Evolutionary conservation across 306 rosid species (phyloP).

Genomic region (Sphenostylis stenocarpa): DNA sequence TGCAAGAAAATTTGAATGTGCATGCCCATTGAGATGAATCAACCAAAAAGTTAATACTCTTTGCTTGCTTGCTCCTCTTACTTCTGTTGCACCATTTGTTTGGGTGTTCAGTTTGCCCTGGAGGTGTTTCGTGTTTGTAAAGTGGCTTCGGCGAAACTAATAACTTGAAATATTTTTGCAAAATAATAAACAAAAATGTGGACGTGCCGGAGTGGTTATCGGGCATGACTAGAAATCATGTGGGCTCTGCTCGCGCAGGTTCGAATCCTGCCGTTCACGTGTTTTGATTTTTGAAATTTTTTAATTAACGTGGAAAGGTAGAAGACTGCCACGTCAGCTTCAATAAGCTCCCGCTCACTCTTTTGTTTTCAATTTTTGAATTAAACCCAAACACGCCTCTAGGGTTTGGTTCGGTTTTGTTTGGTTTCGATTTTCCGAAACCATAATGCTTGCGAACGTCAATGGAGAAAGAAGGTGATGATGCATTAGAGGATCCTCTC

Average conservation of each 20-base stretch:
- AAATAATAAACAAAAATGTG: background rate
- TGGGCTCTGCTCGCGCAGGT: conserved; percentile 80
- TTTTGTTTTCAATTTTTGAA: background rate
- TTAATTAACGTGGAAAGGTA: no score
- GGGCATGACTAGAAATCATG: conserved; percentile 80
- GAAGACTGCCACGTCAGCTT: no score
- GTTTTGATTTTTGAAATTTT: no score
- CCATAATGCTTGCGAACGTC: background rate
- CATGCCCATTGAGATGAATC: background rate
- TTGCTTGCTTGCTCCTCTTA: background rate
- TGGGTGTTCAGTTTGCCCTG: no score
- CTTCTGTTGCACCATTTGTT: background rate
- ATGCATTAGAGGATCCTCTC: conserved; percentile 51
- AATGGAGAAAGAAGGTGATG: conserved; percentile 42
- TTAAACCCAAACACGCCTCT: background rate
- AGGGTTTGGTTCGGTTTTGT: background rate
- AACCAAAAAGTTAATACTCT: background rate
- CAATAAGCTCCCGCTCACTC: conserved; percentile 30
- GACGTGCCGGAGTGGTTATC: conserved; percentile 77
- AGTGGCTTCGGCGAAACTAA: no score
- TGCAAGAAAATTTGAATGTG: conserved; percentile 1
- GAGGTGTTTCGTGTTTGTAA: no score
- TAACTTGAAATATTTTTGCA: no score
- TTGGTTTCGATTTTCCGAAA: background rate
- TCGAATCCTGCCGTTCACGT: conserved; percentile 74